Percentiles rank a stretch among this genome's conserved stretches.
These are phyloP conservation scores for Geum urbanum DNA, from an alignment of 306 rosid genomes.

Conservation along the genomic window DNA sequence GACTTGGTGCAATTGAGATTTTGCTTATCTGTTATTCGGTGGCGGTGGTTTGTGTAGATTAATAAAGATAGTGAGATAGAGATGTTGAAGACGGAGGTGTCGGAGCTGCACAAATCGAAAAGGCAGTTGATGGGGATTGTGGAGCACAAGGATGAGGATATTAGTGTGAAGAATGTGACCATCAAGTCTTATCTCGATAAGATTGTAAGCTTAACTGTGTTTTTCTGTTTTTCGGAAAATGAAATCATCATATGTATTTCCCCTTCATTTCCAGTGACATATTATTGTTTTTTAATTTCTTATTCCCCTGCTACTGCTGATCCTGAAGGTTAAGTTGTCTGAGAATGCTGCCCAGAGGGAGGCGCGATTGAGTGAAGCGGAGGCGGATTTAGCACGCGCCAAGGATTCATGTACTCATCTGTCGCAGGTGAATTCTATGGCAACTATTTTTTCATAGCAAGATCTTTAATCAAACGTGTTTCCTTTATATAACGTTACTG, in stretches of 20 bases:
- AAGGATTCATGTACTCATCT: constrained; percentile 62
- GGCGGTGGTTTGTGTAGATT: no score
- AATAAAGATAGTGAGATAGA: constrained; percentile 83
- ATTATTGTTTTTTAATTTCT: no score
- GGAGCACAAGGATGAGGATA: constrained; percentile 65
- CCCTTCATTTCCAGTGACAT: constrained; percentile 4
- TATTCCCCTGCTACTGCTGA: no score
- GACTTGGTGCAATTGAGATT: background rate
- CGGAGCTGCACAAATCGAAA: constrained; percentile 75
- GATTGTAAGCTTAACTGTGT: constrained; percentile 64
- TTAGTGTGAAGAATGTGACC: constrained; percentile 69
- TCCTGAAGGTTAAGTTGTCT: constrained; percentile 48
- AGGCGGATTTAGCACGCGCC: constrained; percentile 65
- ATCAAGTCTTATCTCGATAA: constrained; percentile 79
- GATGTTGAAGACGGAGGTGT: constrained; percentile 64
- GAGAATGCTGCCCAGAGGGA: no score
- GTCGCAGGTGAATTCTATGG: constrained; percentile 45
- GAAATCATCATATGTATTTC: background rate
- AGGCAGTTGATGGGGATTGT: constrained; percentile 72
- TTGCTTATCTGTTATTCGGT: constrained; percentile 3
- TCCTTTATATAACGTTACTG: no score
- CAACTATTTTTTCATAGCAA: background rate
- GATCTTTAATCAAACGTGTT: background rate
- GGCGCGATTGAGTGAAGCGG: constrained; percentile 60
- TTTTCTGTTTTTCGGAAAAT: constrained; percentile 1